Evolutionary conservation across 441 rosid species (phyloP), one percentile per base, ranked within the genome.

Genomic region (Euphorbia corollata): DNA sequence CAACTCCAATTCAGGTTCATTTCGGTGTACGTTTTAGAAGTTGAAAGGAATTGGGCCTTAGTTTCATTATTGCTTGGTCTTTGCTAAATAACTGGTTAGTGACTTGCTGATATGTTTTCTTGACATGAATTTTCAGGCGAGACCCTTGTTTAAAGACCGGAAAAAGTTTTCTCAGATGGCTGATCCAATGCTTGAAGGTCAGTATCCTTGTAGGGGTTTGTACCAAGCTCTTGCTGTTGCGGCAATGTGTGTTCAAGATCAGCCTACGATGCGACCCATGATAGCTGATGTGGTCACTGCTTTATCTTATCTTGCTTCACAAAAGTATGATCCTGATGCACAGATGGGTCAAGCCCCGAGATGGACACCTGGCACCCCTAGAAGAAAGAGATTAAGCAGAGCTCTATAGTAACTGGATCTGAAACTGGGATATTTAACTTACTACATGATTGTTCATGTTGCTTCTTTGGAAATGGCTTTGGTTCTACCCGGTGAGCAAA

Each of bases 211-310:
- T 0, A 82, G 93, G 72, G 97, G 96, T 64, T 67, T 93, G 61
- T 87, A 89, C 74, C 97, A 93, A 84, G 99, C 97, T 60, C 92
- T 93, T 57, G 95, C 97, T 5, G 85, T 91, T 9, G 93, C 99
- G 16, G 97, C 96, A 57, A 91, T 93, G 96, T 93, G 99, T 13
- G 96, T 91, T 34, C 97, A 91, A 70, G 97, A 91, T 71, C 93
- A 91, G 73, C 99, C 99, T n/a, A 81, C 80, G 63, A 83, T 80
- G 93, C 81, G 99, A 47, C 99, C 97, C 0, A 84, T 85, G 36
- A 89, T 91, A 53, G 90, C 93, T 0, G 99, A 93, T 71, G 96
- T 93, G 45, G 97, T 91, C 59, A 84, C 88, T 18, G 96, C 97
- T 65, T 82, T 93, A 53, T 78, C 71, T 67, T 87, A 87, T 71